Evolutionary conservation across 345 rosid species (phyloP), one percentile per base, ranked within the genome.

Genomic region (Linum usitatissimum): DNA sequence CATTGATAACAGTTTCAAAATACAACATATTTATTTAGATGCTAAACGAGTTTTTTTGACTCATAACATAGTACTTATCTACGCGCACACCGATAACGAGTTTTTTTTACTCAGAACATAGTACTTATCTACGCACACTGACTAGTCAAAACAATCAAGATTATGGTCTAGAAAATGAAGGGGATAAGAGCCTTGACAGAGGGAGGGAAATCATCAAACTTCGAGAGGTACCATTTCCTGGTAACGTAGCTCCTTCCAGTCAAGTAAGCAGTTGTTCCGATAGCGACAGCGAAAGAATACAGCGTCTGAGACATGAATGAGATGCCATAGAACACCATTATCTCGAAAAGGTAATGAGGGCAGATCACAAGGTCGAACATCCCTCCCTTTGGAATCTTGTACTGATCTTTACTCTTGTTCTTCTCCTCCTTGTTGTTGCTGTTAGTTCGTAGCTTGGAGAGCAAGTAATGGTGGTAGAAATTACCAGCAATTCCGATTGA

Each of bases 311-410:
- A 77, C 13, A 89, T 73, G 38, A 83, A 57, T 0, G 81, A 66
- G 48, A 91, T 57, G 18, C 90, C 85, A 69, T 77, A 66, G 31
- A 86, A 83, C 2, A 55, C 85, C 40, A 86, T 17, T 39, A 82
- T 78, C 80, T 91, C 96, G 62, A 86, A 88, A 0, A 86, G 66
- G 30, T 91, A 91, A 57, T 86, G 96, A 53, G 96, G 96, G 73
- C 95, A 91, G 30, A 82, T 73, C 34, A 85, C 74, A 9, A 72
- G 42, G 9, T 66, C 75, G 63, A 88, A 91, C 0, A 88, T 60
- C 30, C 96, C 95, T 21, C 87, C 89, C 64, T 51, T 57, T 0
- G 95, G 90, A 59, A 91, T 73, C 73, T 75, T 86, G 73, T 85
- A 88, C 21, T 77, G 28, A 23, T 23, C 86, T 59, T 77, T 81